These are phyloP conservation scores for Zygosaccharomyces rouxii DNA, from an alignment of 805 yeast species.

Conservation along the genomic window DNA sequence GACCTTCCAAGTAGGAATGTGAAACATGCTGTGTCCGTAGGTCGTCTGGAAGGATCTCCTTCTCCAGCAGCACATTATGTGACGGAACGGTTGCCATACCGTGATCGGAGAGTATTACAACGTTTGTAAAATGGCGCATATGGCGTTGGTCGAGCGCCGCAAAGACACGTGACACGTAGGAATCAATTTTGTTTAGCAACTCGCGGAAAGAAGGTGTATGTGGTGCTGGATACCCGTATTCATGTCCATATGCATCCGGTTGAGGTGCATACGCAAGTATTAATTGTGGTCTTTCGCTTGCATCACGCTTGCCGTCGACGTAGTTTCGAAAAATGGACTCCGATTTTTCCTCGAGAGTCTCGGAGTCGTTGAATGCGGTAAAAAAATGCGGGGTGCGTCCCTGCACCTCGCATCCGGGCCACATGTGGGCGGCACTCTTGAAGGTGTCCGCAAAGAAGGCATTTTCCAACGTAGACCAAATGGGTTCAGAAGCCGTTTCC, in stretches of 20 bases:
- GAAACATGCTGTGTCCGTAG: constrained; percentile 12
- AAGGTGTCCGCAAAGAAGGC: constrained; percentile 44
- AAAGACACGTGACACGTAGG: constrained; percentile 48
- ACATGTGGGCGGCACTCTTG: constrained; percentile 66
- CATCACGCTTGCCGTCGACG: constrained; percentile 52
- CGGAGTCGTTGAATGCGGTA: constrained; percentile 63
- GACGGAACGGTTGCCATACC: constrained; percentile 85
- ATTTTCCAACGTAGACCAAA: constrained; percentile 71
- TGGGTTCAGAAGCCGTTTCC: constrained; percentile 78
- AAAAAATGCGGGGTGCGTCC: constrained; percentile 47
- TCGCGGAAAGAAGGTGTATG: constrained; percentile 6
- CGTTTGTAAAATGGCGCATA: constrained; percentile 60
- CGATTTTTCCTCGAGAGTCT: constrained; percentile 47
- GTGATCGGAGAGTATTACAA: constrained; percentile 81
- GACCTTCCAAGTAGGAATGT: constrained; percentile 19
- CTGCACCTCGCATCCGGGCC: constrained; percentile 89
- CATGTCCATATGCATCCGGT: constrained; percentile 75
- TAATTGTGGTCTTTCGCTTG: constrained; percentile 67
- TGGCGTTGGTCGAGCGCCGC: constrained; percentile 50
- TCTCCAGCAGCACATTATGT: constrained; percentile 59
- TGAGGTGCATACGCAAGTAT: constrained; percentile 75
- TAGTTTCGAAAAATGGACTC: constrained; percentile 52
- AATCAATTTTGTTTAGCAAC: constrained; percentile 55
- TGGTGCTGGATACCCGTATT: constrained; percentile 53
- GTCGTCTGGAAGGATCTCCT: constrained; percentile 56